Base-by-base conservation (phyloP, 305 asterid genomes). In the Coffea humblotiana region DNA sequence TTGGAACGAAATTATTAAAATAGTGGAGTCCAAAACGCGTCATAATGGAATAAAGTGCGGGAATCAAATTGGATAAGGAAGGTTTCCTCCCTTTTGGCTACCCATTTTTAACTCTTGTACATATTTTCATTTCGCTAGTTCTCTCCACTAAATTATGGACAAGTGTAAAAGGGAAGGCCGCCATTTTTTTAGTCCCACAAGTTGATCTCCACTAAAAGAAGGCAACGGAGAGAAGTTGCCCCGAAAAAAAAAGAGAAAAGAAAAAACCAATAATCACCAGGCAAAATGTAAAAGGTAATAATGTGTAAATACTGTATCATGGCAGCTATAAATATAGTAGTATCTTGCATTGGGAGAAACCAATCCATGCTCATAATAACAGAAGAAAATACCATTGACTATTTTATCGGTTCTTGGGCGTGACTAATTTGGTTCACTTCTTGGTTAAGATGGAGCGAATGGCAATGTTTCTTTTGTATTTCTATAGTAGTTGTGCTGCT, bases 391-490 rank as follows among this genome's bases (percentile, higher is more conserved):
- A 21, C 65, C 65, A 60, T 21, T 2, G 11, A 6, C 27, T 8
- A 21, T 60, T 60, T 6, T 2, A 60, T 60, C 27, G 23, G 23
- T 60, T 23, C 27, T 60, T 60, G 23, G 23, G 65, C 21, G 27
- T 60, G 27, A 60, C 65, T 23, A 21, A 23, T 51, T 8, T 19
- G 25, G 40, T 37, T 32, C 56, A 19, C 40, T 32, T 68, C n/a
- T 16, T 32, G 7, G 19, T 54, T 37, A 72, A 16, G 49, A 12
- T 32, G 16, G 37, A 64, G 8, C 6, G 13, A 71, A 90, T 87
- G 94, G 82, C 48, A 80, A 56, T n/a, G 54, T 45, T 58, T 69
- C 49, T 71, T 75, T 84, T 79, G 87, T 21, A 47, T 80, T 82
- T 82, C 68, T 60, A 32, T 52, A 21, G 43, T 77, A 37, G 52